Conservation (phyloP, 345 rosid genomes). For the Excoecaria agallocha region DNA sequence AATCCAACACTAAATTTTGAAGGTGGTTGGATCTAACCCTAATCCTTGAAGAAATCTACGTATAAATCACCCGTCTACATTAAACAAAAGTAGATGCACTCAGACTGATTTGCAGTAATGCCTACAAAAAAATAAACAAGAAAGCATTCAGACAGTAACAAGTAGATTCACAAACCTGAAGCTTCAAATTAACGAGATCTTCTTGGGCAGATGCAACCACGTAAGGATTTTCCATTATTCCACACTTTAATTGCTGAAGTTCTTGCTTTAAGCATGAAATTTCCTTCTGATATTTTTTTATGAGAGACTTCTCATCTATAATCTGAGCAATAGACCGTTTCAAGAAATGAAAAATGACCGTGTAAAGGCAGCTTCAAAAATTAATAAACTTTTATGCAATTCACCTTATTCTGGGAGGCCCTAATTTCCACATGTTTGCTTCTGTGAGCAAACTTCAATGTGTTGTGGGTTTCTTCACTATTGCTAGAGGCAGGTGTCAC, state of each 20-base stretch:
- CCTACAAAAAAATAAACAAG: neutral
- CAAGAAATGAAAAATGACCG: conserved; percentile 5
- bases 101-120: neutral
- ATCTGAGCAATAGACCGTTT: conserved; percentile 35
- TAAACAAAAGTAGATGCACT: neutral
- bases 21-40: neutral
- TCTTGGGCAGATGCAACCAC: conserved; percentile 46
- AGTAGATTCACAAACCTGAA: conserved; percentile 43
- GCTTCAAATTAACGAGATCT: conserved; percentile 62
- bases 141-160: conserved; percentile 6
- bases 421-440: conserved; percentile 64
- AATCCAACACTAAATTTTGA: neutral
- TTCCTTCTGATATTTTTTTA: conserved; percentile 70
- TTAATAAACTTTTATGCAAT: neutral
- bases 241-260: conserved; percentile 56
- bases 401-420: conserved; percentile 67
- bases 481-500: conserved; percentile 73
- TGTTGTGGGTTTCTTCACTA: conserved; percentile 70
- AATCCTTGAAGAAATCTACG: neutral
- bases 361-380: conserved; percentile 11
- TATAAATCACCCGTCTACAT: neutral
- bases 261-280: conserved; percentile 60
- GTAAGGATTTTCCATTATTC: conserved; percentile 45
- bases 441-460: conserved; percentile 70
- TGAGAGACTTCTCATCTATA: conserved; percentile 76